Percentiles rank a stretch among this genome's conserved stretches.
Conservation (phyloP, 169 alveolate genomes). For the Cryptosporidium bovis region DNA sequence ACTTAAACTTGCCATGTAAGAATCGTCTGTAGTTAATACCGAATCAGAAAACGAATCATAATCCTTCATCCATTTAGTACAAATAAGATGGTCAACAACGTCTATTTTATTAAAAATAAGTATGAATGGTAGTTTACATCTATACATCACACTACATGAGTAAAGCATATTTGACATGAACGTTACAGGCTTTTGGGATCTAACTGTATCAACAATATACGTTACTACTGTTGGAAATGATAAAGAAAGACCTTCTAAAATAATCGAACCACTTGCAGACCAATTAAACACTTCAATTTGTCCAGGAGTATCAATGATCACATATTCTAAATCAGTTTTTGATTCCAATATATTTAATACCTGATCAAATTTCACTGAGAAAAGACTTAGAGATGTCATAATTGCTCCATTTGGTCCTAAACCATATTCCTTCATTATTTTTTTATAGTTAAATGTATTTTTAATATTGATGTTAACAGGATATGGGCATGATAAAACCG, state of each 20-base stretch:
- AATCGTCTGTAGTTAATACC: slow-evolving; percentile 85
- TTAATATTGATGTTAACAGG: slow-evolving; percentile 89
- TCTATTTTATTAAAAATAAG: slow-evolving; percentile 95
- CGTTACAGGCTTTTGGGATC: slow-evolving; percentile 95
- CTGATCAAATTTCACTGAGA: slow-evolving; percentile 95
- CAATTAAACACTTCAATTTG: slow-evolving; percentile 98
- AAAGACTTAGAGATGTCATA: slow-evolving; percentile 95
- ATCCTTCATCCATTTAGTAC: slow-evolving; percentile 93
- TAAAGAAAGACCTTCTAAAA: slow-evolving; percentile 92
- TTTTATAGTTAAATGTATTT: slow-evolving; percentile 95
- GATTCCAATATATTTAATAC: slow-evolving; percentile 89
- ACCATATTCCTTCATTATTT: slow-evolving; percentile 93
- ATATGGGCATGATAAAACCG: slow-evolving; percentile 86
- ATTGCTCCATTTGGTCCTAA: slow-evolving; percentile 99
- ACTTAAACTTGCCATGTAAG: slow-evolving; percentile 90
- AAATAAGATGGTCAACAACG: slow-evolving; percentile 82
- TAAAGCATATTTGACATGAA: slow-evolving; percentile 98
- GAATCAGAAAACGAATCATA: slow-evolving; percentile 88
- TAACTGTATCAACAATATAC: slow-evolving; percentile 90
- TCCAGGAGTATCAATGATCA: slow-evolving; percentile 98
- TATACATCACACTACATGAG: slow-evolving; percentile 94
- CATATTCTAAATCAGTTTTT: slow-evolving; percentile 87
- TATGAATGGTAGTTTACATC: slow-evolving; percentile 93
- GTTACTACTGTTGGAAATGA: slow-evolving; percentile 90
- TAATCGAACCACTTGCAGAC: slow-evolving; percentile 98